Conservation (phyloP, 345 rosid genomes). For the Populus nigra region DNA sequence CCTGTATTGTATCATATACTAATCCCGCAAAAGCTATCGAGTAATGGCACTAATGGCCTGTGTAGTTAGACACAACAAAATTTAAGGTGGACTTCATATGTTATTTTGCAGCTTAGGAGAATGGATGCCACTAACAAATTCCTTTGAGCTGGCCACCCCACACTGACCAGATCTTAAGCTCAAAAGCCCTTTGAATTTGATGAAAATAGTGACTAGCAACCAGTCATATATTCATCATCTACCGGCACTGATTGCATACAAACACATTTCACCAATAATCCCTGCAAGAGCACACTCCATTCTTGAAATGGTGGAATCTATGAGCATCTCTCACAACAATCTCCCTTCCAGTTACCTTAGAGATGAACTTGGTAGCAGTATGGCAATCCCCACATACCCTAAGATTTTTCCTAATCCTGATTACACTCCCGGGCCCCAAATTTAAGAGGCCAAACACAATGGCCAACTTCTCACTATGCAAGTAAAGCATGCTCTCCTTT, state of each 20-base stretch:
- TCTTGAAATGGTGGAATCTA: conserved; percentile 22
- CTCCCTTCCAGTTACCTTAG: conserved; percentile 17
- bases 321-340: conserved; percentile 17
- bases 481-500: conserved; percentile 12
- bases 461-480: conserved; percentile 16
- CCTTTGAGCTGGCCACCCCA: background rate
- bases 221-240: background rate
- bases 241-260: background rate
- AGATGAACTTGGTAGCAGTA: conserved; percentile 17
- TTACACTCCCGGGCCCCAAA: conserved; percentile 8
- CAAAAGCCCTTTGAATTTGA: background rate
- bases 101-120: background rate
- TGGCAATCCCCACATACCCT: conserved; percentile 20
- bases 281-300: conserved; percentile 16
- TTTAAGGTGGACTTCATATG: background rate
- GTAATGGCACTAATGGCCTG: too few species aligned
- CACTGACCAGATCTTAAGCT: conserved; percentile 5
- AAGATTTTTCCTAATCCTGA: conserved; percentile 14
- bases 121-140: background rate
- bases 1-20: too few species aligned
- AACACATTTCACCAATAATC: conserved; percentile 15
- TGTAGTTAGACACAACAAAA: too few species aligned
- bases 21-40: too few species aligned
- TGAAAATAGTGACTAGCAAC: background rate
- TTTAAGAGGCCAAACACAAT: conserved; percentile 20